Evolutionary conservation across 805 yeast species (phyloP), one percentile per base, ranked within the genome.

Genomic region (Sungouiozyma intestinalis): DNA sequence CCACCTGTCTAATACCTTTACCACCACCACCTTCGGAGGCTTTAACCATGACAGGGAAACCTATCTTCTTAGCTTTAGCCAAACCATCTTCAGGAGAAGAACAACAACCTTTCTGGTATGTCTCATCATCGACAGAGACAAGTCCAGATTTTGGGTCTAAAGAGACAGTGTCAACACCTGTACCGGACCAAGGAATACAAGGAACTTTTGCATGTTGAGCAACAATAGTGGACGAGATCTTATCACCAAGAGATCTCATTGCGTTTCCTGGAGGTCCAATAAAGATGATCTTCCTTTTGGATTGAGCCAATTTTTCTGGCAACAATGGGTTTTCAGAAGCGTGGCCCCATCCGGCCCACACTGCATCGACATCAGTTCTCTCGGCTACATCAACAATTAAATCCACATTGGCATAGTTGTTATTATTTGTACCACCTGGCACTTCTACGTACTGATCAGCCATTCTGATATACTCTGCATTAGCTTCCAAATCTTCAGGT

Each of bases 11-110:
- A 65, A 92, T 92, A 76, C 99, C 99, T 69, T 92, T 92, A 73
- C 99, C 99, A 70, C 99, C 99, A 67, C 99, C 99, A 73, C 99
- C 99, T 78, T 92, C 99, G 45, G 97, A 87, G 39, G 98, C 98
- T 67, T 92, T 92, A 61, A 92, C 80, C 99, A 92, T 92, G 42
- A 92, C 95, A 27, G 99, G 99, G 71, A 92, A 87, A 1, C 98
- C 98, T 57, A 92, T 88, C 57, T 74, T 63, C 54, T 72, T 76
- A 46, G 98, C 98, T 62, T 83, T 85, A 36, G 52, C 73, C 43
- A 92, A 72, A 49, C 97, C 99, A 56, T 90, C 95, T 56, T 81
- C 92, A 39, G 97, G 87, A 34, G 79, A 71, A 5, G 69, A 65
- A 59, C 87, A 85, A 67, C 97, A 90, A 53, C 98, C 98, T 66